Conservation (phyloP, 768 basidiomycete species). For the Heimioporus sp. region DNA sequence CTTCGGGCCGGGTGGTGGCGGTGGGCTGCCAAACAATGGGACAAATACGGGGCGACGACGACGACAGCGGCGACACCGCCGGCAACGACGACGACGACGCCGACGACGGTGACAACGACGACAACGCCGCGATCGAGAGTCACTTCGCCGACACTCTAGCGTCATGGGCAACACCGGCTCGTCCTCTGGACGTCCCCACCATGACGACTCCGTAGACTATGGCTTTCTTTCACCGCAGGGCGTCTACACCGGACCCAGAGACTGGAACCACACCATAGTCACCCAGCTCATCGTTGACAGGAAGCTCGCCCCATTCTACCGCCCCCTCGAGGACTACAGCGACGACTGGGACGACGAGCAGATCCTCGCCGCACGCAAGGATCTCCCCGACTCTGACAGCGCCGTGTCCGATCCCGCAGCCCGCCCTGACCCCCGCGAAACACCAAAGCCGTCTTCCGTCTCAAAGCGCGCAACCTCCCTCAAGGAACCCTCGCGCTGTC, state of each 20-base stretch:
- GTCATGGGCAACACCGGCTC: constrained; percentile 83
- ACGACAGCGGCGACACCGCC: neutral
- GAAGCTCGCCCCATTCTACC: constrained; percentile 92
- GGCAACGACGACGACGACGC: constrained; percentile 1
- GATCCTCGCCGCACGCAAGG: constrained; percentile 79
- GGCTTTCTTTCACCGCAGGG: constrained; percentile 81
- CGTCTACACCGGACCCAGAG: constrained; percentile 78
- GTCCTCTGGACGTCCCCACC: constrained; percentile 67
- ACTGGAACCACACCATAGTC: constrained; percentile 89
- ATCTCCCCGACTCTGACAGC: constrained; percentile 52
- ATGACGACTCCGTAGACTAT: constrained; percentile 84
- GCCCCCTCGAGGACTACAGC: constrained; percentile 91
- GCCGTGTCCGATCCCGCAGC: constrained; percentile 37
- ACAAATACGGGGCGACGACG: constrained; percentile 16
- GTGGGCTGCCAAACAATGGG: constrained; percentile 19
- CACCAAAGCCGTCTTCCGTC: constrained; percentile 22
- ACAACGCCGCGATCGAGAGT: constrained; percentile 3
- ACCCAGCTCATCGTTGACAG: constrained; percentile 86
- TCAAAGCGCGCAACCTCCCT: constrained; percentile 54
- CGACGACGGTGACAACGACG: constrained; percentile 2
- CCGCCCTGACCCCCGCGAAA: constrained; percentile 32
- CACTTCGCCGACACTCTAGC: constrained; percentile 1
- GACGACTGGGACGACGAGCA: constrained; percentile 87
- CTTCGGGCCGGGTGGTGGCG: constrained; percentile 13
- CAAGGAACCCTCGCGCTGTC: constrained; percentile 63